Evolutionary conservation across 495 filamentous ascomycete genomes (phyloP).

Genomic region (Neurospora sublineolata): DNA sequence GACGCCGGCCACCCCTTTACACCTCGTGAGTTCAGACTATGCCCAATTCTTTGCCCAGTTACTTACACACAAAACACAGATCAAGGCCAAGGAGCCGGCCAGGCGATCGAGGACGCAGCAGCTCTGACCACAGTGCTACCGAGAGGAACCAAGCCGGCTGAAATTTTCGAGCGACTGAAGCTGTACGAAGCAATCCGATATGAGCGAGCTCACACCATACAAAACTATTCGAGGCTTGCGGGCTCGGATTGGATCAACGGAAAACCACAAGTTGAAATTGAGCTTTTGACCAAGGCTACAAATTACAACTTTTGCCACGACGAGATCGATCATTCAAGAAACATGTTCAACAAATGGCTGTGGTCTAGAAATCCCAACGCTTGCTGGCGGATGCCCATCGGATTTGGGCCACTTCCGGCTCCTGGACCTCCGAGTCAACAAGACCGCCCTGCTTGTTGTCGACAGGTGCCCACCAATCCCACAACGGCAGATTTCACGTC

Average conservation of each 20-base stretch:
- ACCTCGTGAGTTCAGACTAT: slow-evolving; percentile 19
- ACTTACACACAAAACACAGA: slow-evolving; percentile 12
- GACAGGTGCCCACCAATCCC: neutral
- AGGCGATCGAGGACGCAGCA: slow-evolving; percentile 51
- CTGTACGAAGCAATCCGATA: slow-evolving; percentile 45
- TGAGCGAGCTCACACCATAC: slow-evolving; percentile 42
- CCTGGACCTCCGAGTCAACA: slow-evolving; percentile 27
- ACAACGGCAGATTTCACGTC: slow-evolving; percentile 34
- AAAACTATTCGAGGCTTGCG: slow-evolving; percentile 38
- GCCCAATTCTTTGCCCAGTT: neutral
- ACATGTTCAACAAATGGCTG: slow-evolving; percentile 36
- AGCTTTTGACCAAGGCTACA: slow-evolving; percentile 28
- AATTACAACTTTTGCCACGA: slow-evolving; percentile 49
- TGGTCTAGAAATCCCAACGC: slow-evolving; percentile 30
- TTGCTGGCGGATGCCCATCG: slow-evolving; percentile 42
- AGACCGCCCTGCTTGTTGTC: slow-evolving; percentile 7
- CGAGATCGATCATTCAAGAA: slow-evolving; percentile 43
- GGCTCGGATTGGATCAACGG: slow-evolving; percentile 30
- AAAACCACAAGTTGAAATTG: slow-evolving; percentile 24
- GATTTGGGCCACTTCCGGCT: slow-evolving; percentile 46
- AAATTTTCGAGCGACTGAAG: slow-evolving; percentile 36
- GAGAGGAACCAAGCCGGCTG: slow-evolving; percentile 21
- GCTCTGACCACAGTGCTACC: slow-evolving; percentile 43
- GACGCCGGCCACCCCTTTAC: slow-evolving; percentile 55
- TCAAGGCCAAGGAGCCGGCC: slow-evolving; percentile 43